Base-by-base conservation (phyloP, 2,329 filamentous ascomycete genomes). In the Elsinoe perseae region DNA sequence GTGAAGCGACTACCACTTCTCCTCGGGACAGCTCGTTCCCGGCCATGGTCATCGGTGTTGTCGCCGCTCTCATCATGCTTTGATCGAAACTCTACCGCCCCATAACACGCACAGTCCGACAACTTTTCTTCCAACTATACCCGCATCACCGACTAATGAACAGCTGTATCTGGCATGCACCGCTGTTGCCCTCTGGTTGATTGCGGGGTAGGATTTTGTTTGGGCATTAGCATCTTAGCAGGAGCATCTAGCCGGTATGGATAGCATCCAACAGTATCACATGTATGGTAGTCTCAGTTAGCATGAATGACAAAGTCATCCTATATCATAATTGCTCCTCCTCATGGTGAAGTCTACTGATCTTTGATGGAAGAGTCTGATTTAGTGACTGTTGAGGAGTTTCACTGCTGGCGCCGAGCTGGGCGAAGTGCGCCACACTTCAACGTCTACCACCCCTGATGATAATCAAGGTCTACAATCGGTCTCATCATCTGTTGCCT, bases 241-340 rank as follows among this genome's bases (percentile, higher is more conserved):
- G 40, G 34, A 54, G 52, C 23, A 54, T 54, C 34, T 54, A 54
- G 36, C 52, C 21, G 36, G 53, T 38, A 56, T 56, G 53, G 28
- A 56, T 56, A 56, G 36, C 53, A 56, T 56, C 53, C 53, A 46
- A 56, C 48, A 52, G 48, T 52, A 52, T 52, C 28, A 32, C 48
- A 52, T 52, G 48, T 52, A 52, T 52, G 48, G 48, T 52, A 52
- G 48, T 52, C 48, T 52, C 48, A 52, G 16, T 10, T 34, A 32
- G 48, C 48, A 52, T 52, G 48, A 52, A 52, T 52, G 48, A 52
- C 48, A 52, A 30, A 20, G 48, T 52, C 48, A 32, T 52, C 48
- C 16, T 52, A 52, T 52, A 16, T 10, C 10, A 14, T 12, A 4
- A 25, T 25, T 12, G 12, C 7, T 7, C 3, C 16, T 52, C 10